Conservation (phyloP, 345 rosid species). For the Eucalyptus marginata region DNA sequence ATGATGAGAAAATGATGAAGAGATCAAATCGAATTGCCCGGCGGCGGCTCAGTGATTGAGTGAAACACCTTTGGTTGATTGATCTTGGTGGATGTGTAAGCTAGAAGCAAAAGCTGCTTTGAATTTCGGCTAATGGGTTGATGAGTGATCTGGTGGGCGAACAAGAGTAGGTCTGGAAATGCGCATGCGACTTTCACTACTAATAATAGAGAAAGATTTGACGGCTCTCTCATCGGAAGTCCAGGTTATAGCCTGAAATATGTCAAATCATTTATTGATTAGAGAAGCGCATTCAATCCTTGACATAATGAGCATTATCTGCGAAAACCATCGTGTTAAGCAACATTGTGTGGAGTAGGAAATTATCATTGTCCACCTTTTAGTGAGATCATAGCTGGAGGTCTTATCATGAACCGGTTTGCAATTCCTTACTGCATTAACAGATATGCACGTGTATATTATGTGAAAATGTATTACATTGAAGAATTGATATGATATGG, state of each 20-base stretch:
- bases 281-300: not conserved
- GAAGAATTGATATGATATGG: fast-evolving
- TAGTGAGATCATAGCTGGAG: not conserved
- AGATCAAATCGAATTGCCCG: not conserved
- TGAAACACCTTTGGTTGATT: not conserved
- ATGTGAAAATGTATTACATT: fast-evolving
- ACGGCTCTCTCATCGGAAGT: not conserved
- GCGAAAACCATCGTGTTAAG: not conserved
- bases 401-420: not conserved
- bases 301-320: not conserved
- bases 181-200: not conserved
- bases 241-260: not conserved
- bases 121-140: not conserved
- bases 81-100: not conserved
- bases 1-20: not conserved
- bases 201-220: not conserved
- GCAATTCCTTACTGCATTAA: not conserved
- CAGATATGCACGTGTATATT: not conserved
- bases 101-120: not conserved
- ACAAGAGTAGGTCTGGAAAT: not conserved
- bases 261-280: not conserved
- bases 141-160: not conserved
- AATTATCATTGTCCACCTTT: not conserved
- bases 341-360: not conserved
- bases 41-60: not conserved